Evolutionary conservation across 306 rosid genomes (phyloP), one percentile per base, ranked within the genome.

Genomic region (Trifolium repens): DNA sequence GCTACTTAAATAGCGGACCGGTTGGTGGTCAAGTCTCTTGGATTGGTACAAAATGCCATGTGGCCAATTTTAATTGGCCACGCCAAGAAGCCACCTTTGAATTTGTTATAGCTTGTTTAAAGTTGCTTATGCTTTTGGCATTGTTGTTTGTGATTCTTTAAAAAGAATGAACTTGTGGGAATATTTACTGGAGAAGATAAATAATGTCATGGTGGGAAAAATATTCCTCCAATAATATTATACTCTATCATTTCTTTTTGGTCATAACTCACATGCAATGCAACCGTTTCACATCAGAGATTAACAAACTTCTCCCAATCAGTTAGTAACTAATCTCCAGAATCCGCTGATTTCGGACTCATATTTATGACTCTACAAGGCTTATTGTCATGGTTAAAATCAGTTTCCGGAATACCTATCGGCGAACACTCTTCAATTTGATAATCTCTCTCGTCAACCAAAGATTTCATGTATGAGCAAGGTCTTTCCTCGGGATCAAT

Each of bases 371-470:
- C 85, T 80, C 88, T 84, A 75, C 89, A 81, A 3, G 93, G 69
- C 74, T 82, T 89, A 46, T 79, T 84, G 63, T 82, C 89, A 47
- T 75, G 88, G 53, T 84, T 71, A 79, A 87, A 84, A 42, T 80
- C 89, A 3, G 92, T 69, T 32, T 78, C 87, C 0, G 88, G 44
- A 61, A 84, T 62, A 53, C 75, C 81, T 82, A 81, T 78, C 34
- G 96, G 58, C 9, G 93, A 85, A 77, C 92, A 84, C 88, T 85
- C 89, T 53, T 85, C 91, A 71, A 87, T 87, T 10, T 81, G 93
- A 79, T 84, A 94, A 32, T 86, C 97, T 79, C 91, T 84, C 69
- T 88, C 96, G 37, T 91, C 93, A 40, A 73, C 97, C 76, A 89
- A 58, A 61, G 97, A 82, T 76, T 91, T 94, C 84, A 90, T 71